These are phyloP conservation scores for Sarocladium strictum DNA, from an alignment of 2,329 filamentous ascomycete genomes.

Conservation along the genomic window DNA sequence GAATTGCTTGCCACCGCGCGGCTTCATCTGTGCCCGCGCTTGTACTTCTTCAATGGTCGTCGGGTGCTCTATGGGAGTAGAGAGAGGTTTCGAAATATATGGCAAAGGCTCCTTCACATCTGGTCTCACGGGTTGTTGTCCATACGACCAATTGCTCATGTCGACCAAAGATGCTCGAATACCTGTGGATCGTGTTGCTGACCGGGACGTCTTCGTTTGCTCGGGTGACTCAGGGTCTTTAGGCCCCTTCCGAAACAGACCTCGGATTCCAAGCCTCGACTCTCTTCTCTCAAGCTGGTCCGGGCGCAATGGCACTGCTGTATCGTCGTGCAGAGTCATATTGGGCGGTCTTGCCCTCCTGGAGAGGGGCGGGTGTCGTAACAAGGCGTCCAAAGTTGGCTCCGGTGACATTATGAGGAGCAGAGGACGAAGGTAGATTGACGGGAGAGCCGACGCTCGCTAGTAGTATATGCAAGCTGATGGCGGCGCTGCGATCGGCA, in stretches of 20 bases:
- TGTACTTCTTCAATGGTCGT: conserved; percentile 4
- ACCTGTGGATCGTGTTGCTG: conserved; percentile 21
- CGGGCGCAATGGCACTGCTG: background rate
- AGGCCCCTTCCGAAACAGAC: conserved; percentile 37
- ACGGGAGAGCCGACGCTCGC: background rate
- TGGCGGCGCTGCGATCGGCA: background rate
- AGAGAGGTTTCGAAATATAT: conserved; percentile 18
- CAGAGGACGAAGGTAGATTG: background rate
- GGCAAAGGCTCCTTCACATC: conserved; percentile 28
- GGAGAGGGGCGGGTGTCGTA: background rate
- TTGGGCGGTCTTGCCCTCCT: conserved; percentile 8
- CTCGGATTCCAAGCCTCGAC: conserved; percentile 39
- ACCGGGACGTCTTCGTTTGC: background rate
- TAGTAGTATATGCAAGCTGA: background rate
- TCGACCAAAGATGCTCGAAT: conserved; percentile 42
- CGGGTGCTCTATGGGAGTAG: conserved; percentile 10
- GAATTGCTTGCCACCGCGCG: conserved; percentile 12
- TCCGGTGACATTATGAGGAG: background rate
- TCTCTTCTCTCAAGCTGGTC: conserved; percentile 36
- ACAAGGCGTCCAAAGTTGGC: background rate
- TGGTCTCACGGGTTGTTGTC: conserved; percentile 21
- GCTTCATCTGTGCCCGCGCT: background rate
- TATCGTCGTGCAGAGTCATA: conserved; percentile 7
- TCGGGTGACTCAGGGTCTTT: conserved; percentile 19
- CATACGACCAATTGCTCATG: conserved; percentile 36